Evolutionary conservation across 1,284 basidiomycete genomes (phyloP).

Genomic region (Grifola frondosa): DNA sequence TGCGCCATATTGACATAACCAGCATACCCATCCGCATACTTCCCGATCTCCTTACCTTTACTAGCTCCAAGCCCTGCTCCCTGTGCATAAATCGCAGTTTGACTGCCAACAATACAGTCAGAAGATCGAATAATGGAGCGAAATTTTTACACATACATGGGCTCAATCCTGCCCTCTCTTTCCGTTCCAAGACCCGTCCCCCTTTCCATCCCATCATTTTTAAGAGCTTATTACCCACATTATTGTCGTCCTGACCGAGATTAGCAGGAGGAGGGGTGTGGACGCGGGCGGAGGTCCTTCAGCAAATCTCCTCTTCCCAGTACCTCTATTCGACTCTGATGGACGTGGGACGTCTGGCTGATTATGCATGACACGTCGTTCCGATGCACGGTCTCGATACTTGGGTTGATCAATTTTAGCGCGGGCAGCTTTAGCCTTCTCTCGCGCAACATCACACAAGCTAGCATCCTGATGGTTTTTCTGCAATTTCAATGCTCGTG

Average conservation of each 20-base stretch:
- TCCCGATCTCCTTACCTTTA: conserved; percentile 82
- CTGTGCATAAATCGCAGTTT: conserved; percentile 82
- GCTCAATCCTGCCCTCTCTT: conserved; percentile 83
- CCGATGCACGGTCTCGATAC: conserved; percentile 90
- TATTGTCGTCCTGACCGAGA: conserved; percentile 74
- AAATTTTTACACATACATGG: conserved; percentile 61
- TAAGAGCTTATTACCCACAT: conserved; percentile 87
- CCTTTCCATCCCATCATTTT: conserved; percentile 97
- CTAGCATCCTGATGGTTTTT: conserved; percentile 77
- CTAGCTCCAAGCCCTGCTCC: conserved; percentile 86
- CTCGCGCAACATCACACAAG: conserved; percentile 69
- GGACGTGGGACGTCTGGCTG: conserved; percentile 79
- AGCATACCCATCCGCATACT: conserved; percentile 67
- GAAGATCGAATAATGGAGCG: background rate
- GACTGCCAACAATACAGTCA: conserved; percentile 36
- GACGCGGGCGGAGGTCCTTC: conserved; percentile 65
- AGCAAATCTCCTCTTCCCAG: conserved; percentile 45
- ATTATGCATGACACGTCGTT: conserved; percentile 84
- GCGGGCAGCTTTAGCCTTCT: conserved; percentile 59
- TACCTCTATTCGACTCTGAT: conserved; percentile 28
- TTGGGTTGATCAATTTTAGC: conserved; percentile 52
- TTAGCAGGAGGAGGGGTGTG: conserved; percentile 60
- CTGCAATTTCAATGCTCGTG: conserved; percentile 41
- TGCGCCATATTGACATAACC: conserved; percentile 77
- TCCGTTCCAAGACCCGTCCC: conserved; percentile 81